Percentiles rank a stretch among this genome's conserved stretches.
Conservation (phyloP, 2,329 filamentous ascomycete species). For the Juglanconis oblonga region DNA sequence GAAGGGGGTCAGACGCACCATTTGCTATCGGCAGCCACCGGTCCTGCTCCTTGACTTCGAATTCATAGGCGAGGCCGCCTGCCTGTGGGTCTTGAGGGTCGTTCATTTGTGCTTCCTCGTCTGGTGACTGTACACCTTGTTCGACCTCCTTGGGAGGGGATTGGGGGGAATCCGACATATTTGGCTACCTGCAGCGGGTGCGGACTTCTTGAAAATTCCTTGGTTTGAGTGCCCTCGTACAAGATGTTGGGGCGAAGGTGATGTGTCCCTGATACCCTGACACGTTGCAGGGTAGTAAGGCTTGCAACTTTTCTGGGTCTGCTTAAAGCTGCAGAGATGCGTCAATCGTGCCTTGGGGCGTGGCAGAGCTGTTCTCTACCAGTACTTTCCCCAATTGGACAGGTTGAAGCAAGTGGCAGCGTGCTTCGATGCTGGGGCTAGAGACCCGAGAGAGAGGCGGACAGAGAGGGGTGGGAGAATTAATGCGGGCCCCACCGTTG, state of each 20-base stretch:
- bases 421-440: not conserved
- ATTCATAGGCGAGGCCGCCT: constrained; percentile 78
- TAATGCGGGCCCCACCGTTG: constrained; percentile 34
- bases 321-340: constrained; percentile 53
- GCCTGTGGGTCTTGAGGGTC: constrained; percentile 76
- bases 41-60: constrained; percentile 99
- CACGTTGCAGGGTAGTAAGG: constrained; percentile 58
- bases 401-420: constrained; percentile 14
- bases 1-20: constrained; percentile 69
- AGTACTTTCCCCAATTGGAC: constrained; percentile 26
- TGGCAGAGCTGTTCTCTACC: constrained; percentile 30
- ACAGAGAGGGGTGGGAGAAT: constrained; percentile 29
- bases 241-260: constrained; percentile 49
- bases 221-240: constrained; percentile 53
- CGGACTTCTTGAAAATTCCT: constrained; percentile 59
- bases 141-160: constrained; percentile 95
- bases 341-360: constrained; percentile 43
- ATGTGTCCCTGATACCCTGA: constrained; percentile 53
- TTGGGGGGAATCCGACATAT: constrained; percentile 87
- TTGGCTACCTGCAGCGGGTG: constrained; percentile 68
- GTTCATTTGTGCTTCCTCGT: constrained; percentile 94
- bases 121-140: constrained; percentile 86
- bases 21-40: constrained; percentile 99
- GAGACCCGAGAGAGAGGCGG: constrained; percentile 19
- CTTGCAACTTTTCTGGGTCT: constrained; percentile 45